Base-by-base conservation (phyloP, 2,329 filamentous ascomycete species). In the Aspergillus pseudotamarii region DNA sequence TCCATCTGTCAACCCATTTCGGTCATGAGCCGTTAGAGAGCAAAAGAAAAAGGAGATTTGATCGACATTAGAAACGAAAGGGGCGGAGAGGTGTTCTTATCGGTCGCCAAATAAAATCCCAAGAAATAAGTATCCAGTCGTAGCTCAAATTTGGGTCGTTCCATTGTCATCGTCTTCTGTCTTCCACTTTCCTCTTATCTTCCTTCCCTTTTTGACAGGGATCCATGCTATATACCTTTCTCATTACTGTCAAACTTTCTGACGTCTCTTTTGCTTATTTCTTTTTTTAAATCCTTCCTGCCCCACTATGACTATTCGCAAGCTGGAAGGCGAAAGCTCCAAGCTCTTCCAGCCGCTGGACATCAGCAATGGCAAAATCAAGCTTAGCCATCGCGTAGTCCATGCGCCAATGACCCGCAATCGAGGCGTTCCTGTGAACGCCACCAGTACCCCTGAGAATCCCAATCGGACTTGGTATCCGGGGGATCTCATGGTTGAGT, bases 351-450 rank as follows among this genome's bases (percentile, higher is more conserved):
- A 74, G 59, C 80, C 82, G 6, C 67, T 83, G 60, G 69, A 75
- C 34, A 76, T 83, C 55, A 77, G 81, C 63, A 81, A 81, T 72
- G 80, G 84, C 64, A 80, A 80, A 50, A 78, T 83, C 50, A 73
- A 73, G 11, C 80, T 88, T 36, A 76, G 80, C 56, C 84, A 87
- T 67, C 82, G 85, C 58, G 74, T 87, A 28, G 76, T 84, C 51
- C 71, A 83, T 66, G 82, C 84, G 1, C 83, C 86, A 2, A 72
- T 87, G 60, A 87, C 85, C 6, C 81, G 85, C 21, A 83, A 83
- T 67, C 80, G 85, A 30, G 82, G 83, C 21, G 81, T 80, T 6
- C 83, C 84, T 4, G 58, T 80, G 43, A 78, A 78, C 12, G 65
- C 75, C 14, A 69, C 74, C 9, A 82, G 79, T 34, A 83, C 80